These are phyloP conservation scores for Alnus rubra DNA, from an alignment of 306 rosid genomes.

Conservation along the genomic window DNA sequence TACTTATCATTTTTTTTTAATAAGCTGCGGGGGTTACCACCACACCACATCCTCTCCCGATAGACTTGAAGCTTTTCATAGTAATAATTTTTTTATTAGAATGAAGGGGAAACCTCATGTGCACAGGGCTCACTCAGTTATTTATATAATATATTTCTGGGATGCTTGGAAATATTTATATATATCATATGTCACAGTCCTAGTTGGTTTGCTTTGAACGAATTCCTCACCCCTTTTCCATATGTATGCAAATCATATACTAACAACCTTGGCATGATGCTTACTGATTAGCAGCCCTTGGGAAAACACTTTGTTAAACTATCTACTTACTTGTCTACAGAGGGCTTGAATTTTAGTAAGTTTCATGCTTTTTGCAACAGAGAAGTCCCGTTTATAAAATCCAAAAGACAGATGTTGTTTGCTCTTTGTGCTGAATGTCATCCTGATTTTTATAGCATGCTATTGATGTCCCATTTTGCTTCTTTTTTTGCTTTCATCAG, in stretches of 20 bases:
- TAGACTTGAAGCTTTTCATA: too few relatives aligned
- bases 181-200: background rate
- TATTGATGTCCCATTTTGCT: slow-evolving; percentile 1
- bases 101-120: background rate
- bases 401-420: background rate
- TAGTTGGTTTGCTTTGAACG: background rate
- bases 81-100: background rate
- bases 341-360: background rate
- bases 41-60: too few relatives aligned
- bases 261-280: background rate
- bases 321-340: background rate
- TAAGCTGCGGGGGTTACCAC: too few relatives aligned
- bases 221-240: background rate
- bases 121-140: background rate
- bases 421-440: slow-evolving; percentile 11
- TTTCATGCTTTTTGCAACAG: background rate
- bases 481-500: slow-evolving; percentile 38
- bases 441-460: slow-evolving; percentile 18
- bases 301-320: background rate
- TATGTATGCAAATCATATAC: background rate
- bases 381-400: background rate
- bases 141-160: background rate
- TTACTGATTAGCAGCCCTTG: background rate
- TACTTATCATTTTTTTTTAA: too few relatives aligned
- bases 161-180: background rate